Base-by-base conservation (phyloP, 148 eudicot genomes). In the Cornus suecica region DNA sequence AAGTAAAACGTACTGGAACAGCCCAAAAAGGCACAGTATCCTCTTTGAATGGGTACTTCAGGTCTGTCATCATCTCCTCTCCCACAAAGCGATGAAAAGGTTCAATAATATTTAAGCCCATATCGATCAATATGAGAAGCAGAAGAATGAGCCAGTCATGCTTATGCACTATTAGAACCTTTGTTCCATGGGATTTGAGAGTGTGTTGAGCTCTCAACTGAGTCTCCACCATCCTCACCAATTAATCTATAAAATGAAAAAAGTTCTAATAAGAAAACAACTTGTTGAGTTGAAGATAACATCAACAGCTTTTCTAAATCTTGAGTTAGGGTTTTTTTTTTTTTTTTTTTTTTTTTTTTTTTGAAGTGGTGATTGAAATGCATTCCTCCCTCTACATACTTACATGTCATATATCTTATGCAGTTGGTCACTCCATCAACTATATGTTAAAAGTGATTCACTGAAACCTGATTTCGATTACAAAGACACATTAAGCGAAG, bases 31-130 rank as follows among this genome's bases (percentile, higher is more conserved):
- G 87, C 29, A 84, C 66, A 25, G 87, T 84, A 54, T 81, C 75
- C 45, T 48, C 16, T 34, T 84, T 76, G 34, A 84, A 73, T 5
- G 87, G 87, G 42, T 71, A 84, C 52, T 62, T 76, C 61, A 81
- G 66, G 60, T 81, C 80, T 37, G 78, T 76, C 80, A 84, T 76
- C 82, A 84, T 78, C 15, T 79, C 82, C 56, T 74, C 18, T 1
- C 80, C 76, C 23, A 84, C 76, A 76, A 72, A 81, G 42, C 84
- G 87, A 74, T 84, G 83, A 75, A 84, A 84, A 15, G 87, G 87
- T 63, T 84, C 83, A 10, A 84, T 73, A 4, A 66, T 9, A 67
- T 81, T 76, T 42, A 84, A 54, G 14, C 70, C 23, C 14, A 34
- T 54, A 71, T 79, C 78, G 3, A 81, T 77, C 41, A 65, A 31